A percentile compares a stretch with the other conserved stretches of the same genome.
Conservation (phyloP, 192 early-diverging fungal species). For the Piromyces sp. region DNA sequence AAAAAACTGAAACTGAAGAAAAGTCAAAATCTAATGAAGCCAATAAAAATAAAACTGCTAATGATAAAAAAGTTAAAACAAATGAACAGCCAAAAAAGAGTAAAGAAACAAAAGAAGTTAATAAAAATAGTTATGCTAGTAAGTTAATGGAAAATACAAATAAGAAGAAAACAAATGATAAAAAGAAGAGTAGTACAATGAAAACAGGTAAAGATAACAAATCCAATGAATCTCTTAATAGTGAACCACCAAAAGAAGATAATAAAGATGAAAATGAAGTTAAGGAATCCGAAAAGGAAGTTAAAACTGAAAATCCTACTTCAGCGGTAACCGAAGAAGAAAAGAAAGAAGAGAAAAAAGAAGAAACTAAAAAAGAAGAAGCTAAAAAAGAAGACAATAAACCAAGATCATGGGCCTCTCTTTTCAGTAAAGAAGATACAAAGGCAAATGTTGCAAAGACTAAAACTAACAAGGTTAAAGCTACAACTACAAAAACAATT, state of each 20-base stretch:
- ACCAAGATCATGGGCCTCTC: conserved; percentile 21
- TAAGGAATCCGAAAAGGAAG: background rate
- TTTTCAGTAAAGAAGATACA: conserved; percentile 3
- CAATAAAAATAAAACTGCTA: background rate
- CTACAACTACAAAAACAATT: conserved; percentile 1
- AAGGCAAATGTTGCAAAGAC: background rate
- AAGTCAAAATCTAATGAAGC: background rate
- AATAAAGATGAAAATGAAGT: background rate
- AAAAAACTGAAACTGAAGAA: background rate
- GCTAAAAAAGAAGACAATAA: conserved; percentile 9
- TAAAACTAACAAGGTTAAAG: background rate
- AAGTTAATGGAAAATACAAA: background rate
- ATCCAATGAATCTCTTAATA: background rate
- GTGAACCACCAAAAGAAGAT: background rate
- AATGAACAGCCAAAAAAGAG: background rate
- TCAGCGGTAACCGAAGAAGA: background rate
- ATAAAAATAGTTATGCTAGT: background rate
- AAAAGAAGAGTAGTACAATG: background rate
- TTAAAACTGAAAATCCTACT: background rate
- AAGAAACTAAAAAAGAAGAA: conserved; percentile 4
- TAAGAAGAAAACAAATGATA: background rate
- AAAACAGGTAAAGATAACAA: background rate
- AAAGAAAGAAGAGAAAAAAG: conserved; percentile 26
- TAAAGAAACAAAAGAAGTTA: background rate
- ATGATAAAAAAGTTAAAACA: background rate